Percentiles rank a stretch among this genome's conserved stretches.
Evolutionary conservation across 202 grass and related monocot species (phyloP).

Genomic region (Thinopyrum obtusiflorum): DNA sequence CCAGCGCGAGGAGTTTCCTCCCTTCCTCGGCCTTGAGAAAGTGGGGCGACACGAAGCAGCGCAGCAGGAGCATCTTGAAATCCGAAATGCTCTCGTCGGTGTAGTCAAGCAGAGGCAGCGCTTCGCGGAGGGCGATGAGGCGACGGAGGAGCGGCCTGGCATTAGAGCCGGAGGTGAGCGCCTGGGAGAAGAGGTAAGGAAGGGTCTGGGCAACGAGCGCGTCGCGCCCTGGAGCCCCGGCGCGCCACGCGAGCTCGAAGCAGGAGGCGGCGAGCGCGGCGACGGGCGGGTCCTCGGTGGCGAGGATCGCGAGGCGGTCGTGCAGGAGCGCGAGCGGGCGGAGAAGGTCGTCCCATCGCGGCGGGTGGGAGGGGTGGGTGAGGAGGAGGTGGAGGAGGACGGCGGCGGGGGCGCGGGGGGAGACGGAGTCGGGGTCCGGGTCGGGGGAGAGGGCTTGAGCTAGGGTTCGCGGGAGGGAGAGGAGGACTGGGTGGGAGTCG

Average conservation of each 20-base stretch:
- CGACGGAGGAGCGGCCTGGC: constrained; percentile 65
- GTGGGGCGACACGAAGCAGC: constrained; percentile 65
- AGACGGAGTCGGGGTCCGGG: not conserved
- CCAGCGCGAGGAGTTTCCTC: constrained; percentile 57
- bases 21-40: constrained; percentile 80
- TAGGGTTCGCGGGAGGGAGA: constrained; percentile 34
- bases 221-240: constrained; percentile 52
- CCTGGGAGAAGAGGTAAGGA: constrained; percentile 74
- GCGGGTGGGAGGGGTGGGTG: constrained; percentile 59
- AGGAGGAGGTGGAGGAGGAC: constrained; percentile 51
- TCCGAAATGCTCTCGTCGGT: constrained; percentile 80
- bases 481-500: constrained; percentile 38
- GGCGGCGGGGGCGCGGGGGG: constrained; percentile 28
- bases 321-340: constrained; percentile 55
- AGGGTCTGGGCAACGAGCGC: constrained; percentile 75
- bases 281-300: constrained; percentile 49
- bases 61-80: constrained; percentile 69
- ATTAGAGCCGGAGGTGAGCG: constrained; percentile 45
- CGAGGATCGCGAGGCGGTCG: constrained; percentile 44
- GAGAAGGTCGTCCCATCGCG: constrained; percentile 49
- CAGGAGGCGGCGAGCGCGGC: constrained; percentile 58
- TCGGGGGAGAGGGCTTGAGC: not conserved
- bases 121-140: constrained; percentile 71
- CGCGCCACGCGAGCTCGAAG: constrained; percentile 82
- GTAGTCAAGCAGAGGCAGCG: constrained; percentile 81